phyloP scores from a whole-genome alignment of 495 filamentous ascomycete genomes.

The Aspergillus cristatus region DNA sequence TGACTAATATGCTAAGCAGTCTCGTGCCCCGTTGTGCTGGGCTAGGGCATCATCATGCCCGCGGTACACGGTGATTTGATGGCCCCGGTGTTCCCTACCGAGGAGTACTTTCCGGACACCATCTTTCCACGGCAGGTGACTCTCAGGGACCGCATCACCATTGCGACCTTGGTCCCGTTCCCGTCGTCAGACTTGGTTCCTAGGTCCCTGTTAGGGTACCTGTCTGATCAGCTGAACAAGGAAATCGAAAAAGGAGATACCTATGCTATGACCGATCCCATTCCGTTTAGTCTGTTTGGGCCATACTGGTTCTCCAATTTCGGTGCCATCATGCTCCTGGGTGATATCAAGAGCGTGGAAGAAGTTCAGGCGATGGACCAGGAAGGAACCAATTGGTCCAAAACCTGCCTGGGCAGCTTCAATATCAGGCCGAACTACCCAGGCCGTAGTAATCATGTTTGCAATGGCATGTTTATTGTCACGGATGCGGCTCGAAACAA shows the following conservation, averaged over 20 bases:
- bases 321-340: conserved; percentile 85
- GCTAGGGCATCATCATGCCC: conserved; percentile 53
- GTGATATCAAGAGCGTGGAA: conserved; percentile 59
- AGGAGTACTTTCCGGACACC: conserved; percentile 52
- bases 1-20: conserved; percentile 34
- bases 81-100: conserved; percentile 33
- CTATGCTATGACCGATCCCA: conserved; percentile 81
- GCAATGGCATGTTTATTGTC: conserved; percentile 92
- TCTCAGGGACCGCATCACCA: conserved; percentile 78
- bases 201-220: conserved; percentile 63
- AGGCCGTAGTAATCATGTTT: conserved; percentile 89
- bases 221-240: conserved; percentile 79
- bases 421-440: conserved; percentile 98
- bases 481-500: conserved; percentile 82
- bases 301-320: conserved; percentile 96
- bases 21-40: conserved; percentile 25
- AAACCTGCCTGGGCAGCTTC: conserved; percentile 84
- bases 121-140: conserved; percentile 78
- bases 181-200: conserved; percentile 66
- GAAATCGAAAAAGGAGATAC: conserved; percentile 96
- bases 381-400: conserved; percentile 65
- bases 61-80: conserved; percentile 77
- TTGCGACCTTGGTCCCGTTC: conserved; percentile 86
- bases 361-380: conserved; percentile 47
- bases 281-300: conserved; percentile 67